Conservation (phyloP, 2,329 filamentous ascomycete genomes). For the Metarhizium guizhouense region DNA sequence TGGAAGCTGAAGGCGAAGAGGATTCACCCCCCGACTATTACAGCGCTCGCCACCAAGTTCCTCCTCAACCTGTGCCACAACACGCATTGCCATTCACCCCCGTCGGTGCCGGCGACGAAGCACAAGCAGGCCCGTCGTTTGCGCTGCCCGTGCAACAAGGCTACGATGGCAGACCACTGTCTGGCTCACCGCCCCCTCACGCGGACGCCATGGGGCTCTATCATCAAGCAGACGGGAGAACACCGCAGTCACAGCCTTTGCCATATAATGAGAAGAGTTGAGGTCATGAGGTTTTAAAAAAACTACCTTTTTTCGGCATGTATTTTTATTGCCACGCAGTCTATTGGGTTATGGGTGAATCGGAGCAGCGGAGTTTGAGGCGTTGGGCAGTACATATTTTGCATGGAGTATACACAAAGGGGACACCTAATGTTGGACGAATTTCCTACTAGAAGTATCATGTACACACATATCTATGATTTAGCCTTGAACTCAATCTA, state of each 20-base stretch:
- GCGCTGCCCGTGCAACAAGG: neutral
- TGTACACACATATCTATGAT: neutral
- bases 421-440: neutral
- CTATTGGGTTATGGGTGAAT: neutral
- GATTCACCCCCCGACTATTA: neutral
- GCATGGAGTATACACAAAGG: neutral
- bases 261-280: slow-evolving; percentile 16
- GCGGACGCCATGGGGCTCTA: slow-evolving; percentile 21
- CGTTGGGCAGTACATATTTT: neutral
- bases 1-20: neutral
- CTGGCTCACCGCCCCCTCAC: slow-evolving; percentile 7
- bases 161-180: neutral
- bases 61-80: neutral
- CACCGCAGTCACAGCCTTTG: slow-evolving; percentile 9
- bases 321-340: neutral
- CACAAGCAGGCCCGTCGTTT: neutral
- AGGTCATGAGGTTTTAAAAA: neutral
- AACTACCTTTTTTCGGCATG: neutral
- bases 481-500: slow-evolving; percentile 8
- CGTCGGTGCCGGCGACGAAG: neutral
- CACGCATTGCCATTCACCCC: neutral
- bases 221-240: slow-evolving; percentile 22
- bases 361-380: neutral
- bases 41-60: neutral
- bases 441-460: neutral